Percentiles rank a stretch among this genome's conserved stretches.
phyloP scores from a whole-genome alignment of 2,329 filamentous ascomycete species.

The Paracoccidioides lutzii region DNA sequence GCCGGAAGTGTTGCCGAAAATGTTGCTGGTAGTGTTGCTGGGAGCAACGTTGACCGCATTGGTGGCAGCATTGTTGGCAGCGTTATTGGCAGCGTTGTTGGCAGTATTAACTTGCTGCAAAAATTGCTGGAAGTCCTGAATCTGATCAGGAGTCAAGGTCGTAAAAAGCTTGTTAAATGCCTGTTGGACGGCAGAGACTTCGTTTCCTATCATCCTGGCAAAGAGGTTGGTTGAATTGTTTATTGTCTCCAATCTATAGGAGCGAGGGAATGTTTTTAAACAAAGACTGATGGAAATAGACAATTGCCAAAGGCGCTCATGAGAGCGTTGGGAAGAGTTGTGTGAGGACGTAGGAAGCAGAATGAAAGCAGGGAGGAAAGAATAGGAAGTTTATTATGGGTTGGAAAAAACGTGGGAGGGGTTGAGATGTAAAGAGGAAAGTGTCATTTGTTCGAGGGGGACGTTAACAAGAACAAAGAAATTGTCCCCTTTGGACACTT shows the following conservation, averaged over 20 bases:
- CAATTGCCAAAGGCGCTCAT: not conserved
- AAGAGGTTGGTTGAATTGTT: not conserved
- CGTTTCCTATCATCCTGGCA: slow-evolving; percentile 9
- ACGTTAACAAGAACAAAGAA: slow-evolving; percentile 3
- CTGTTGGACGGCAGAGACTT: slow-evolving; percentile 14
- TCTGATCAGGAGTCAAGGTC: slow-evolving; percentile 15
- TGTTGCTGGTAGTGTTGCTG: no score
- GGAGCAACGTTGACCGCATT: no score
- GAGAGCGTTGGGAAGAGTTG: not conserved
- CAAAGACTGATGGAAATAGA: not conserved
- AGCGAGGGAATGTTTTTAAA: not conserved
- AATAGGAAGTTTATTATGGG: not conserved
- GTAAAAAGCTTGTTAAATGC: slow-evolving; percentile 18
- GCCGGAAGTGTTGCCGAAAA: no score
- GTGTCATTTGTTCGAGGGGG: not conserved
- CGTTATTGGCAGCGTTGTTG: no score
- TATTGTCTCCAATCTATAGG: not conserved
- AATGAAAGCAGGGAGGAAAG: not conserved
- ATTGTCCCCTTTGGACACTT: not conserved
- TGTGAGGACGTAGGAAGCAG: no score
- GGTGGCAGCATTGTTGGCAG: no score
- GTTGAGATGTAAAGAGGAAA: not conserved
- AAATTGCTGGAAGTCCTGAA: slow-evolving; percentile 14
- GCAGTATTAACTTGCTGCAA: slow-evolving; percentile 8
- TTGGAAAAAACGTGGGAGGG: not conserved